Percentiles rank a stretch among this genome's conserved stretches.
These are phyloP conservation scores for Metarhizium brunneum DNA, from an alignment of 2,329 filamentous ascomycete species.

Conservation along the genomic window DNA sequence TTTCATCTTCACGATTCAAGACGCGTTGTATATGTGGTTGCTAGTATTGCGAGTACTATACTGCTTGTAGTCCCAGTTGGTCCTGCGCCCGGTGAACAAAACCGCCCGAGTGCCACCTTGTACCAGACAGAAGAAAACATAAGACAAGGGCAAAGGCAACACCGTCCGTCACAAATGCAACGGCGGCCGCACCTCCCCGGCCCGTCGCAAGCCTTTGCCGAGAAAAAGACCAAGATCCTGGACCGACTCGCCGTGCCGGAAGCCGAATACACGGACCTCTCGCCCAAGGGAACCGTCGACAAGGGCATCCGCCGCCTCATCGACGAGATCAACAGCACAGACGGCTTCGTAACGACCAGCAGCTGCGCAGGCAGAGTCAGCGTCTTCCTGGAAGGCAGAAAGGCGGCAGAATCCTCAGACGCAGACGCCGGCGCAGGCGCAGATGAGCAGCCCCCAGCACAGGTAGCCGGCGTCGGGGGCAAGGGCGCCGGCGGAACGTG, in stretches of 20 bases:
- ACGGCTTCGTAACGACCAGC: conserved; percentile 81
- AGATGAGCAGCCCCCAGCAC: conserved; percentile 8
- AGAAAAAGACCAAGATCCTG: conserved; percentile 66
- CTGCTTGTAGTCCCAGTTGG: too few species aligned
- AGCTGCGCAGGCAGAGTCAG: conserved; percentile 84
- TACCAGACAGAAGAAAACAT: too few species aligned
- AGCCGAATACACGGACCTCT: conserved; percentile 68
- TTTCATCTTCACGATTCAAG: too few species aligned
- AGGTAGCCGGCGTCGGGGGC: conserved; percentile 59
- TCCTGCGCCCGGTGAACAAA: too few species aligned
- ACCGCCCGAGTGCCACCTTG: too few species aligned
- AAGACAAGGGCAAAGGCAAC: too few species aligned
- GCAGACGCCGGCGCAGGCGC: conserved; percentile 10
- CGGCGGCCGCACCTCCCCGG: conserved; percentile 13
- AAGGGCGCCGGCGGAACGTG: conserved; percentile 79
- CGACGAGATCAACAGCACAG: conserved; percentile 62
- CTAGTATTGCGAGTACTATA: too few species aligned
- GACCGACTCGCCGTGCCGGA: conserved; percentile 58
- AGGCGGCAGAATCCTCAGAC: conserved; percentile 14
- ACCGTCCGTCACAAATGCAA: conserved; percentile 14
- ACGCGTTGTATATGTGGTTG: too few species aligned
- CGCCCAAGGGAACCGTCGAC: conserved; percentile 84
- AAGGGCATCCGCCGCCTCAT: conserved; percentile 69
- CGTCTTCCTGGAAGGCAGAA: conserved; percentile 76
- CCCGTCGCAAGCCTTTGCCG: conserved; percentile 34